These are phyloP conservation scores for Heterobasidion occidentale DNA, from an alignment of 1,284 basidiomycete genomes.

Conservation along the genomic window DNA sequence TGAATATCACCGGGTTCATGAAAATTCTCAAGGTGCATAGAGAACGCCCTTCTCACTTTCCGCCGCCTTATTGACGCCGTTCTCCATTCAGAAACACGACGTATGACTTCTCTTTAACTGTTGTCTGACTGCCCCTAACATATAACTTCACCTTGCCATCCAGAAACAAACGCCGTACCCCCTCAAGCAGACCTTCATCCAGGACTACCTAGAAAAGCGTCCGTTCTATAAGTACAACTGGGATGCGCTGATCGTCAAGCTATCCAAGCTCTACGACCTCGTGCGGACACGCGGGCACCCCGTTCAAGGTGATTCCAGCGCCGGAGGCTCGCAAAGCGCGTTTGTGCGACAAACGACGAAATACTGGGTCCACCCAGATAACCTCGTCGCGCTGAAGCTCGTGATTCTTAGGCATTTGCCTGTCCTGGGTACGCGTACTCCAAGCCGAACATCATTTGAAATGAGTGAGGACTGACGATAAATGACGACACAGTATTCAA, in stretches of 20 bases:
- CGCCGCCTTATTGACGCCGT: background rate
- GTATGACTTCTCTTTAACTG: constrained; percentile 29
- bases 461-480: background rate
- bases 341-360: constrained; percentile 98
- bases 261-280: constrained; percentile 93
- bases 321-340: constrained; percentile 92
- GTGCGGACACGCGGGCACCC: constrained; percentile 95
- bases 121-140: background rate
- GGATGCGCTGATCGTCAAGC: constrained; percentile 93
- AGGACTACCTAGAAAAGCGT: constrained; percentile 89
- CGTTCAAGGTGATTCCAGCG: constrained; percentile 87
- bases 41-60: background rate
- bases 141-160: background rate
- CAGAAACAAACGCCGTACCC: constrained; percentile 74
- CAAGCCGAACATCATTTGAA: background rate
- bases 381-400: constrained; percentile 93
- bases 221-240: constrained; percentile 95
- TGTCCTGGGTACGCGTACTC: constrained; percentile 62
- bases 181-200: constrained; percentile 70
- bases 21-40: constrained; percentile 86
- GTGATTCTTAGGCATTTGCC: constrained; percentile 92
- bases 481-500: constrained; percentile 75
- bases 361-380: constrained; percentile 97
- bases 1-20: constrained; percentile 98
- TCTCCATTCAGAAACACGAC: constrained; percentile 64